Base-by-base conservation (phyloP, 208 protist species). In the Acanthamoeba comandoni region DNA sequence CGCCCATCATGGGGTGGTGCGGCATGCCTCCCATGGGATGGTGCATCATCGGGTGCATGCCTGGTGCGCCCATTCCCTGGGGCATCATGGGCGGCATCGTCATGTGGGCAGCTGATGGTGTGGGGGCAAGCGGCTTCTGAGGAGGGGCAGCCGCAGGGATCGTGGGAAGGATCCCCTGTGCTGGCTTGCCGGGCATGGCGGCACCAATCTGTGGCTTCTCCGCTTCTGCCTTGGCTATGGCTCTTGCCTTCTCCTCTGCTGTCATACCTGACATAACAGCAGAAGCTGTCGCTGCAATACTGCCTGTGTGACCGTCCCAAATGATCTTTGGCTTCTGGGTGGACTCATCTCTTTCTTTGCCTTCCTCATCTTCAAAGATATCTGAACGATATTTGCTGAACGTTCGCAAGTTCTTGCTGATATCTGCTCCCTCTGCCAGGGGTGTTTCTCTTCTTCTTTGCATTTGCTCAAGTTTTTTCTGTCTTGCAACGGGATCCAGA, bases 311-410 rank as follows among this genome's bases (percentile, higher is more conserved):
- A 53, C 91, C 91, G 75, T 93, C 91, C 91, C 93, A 93, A 58
- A 92, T 91, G 58, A 93, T 26, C 67, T 93, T 92, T 31, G 51
- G 39, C n/a, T 35, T 39, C n/a, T 65, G 58, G 31, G 31, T 13
- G 49, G 92, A 29, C 29, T 94, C 64, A 48, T 13, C n/a, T 73
- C 75, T 64, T 53, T 31, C 67, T 15, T 24, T 15, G 3, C n/a
- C 9, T n/a, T 92, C 90, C 69, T 92, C 71, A 24, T 87, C 93
- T 55, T 75, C 93, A 55, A 95, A 95, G 65, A 95, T 95, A 84
- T 95, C 93, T 0, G 51, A 15, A 49, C 93, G 39, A 26, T 62
- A 77, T 2, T 22, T 26, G 24, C 77, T 77, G 67, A 95, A 92
- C 12, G 49, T 52, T 35, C 90, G 67, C 13, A 95, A 26, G 55